Percentiles rank a stretch among this genome's conserved stretches.
Conservation (phyloP, 2,329 filamentous ascomycete species). For the Onygena corvina region DNA sequence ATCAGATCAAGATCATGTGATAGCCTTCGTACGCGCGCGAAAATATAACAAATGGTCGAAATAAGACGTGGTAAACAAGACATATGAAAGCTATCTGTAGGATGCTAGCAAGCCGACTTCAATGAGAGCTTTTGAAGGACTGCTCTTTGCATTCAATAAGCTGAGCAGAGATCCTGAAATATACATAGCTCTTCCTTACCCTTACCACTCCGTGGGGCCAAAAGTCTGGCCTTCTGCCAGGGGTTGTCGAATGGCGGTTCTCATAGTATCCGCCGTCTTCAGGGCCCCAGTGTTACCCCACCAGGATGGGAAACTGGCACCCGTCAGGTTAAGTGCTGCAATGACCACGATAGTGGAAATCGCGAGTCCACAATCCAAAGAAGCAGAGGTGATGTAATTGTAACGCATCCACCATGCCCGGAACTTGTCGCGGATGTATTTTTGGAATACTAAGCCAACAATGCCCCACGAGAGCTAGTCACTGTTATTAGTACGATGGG, state of each 20-base stretch:
- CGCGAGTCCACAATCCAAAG: slow-evolving; percentile 56
- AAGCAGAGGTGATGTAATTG: slow-evolving; percentile 64
- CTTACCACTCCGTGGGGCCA: slow-evolving; percentile 45
- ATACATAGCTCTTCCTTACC: not conserved
- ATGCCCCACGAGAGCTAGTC: slow-evolving; percentile 50
- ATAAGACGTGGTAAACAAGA: no score
- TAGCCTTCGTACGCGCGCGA: no score
- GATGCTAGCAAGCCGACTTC: no score
- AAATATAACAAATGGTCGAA: no score
- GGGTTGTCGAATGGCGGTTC: slow-evolving; percentile 46
- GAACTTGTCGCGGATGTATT: slow-evolving; percentile 51
- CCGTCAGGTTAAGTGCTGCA: slow-evolving; percentile 52
- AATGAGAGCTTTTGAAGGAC: no score
- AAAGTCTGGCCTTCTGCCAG: slow-evolving; percentile 47
- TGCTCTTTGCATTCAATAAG: no score
- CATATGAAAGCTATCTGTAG: no score
- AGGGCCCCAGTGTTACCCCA: slow-evolving; percentile 53
- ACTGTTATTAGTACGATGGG: not conserved
- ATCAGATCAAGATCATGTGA: slow-evolving; percentile 5
- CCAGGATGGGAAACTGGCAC: slow-evolving; percentile 47
- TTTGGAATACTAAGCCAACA: slow-evolving; percentile 58
- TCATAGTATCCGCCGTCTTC: slow-evolving; percentile 50
- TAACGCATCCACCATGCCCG: slow-evolving; percentile 66
- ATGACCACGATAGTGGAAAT: slow-evolving; percentile 58
- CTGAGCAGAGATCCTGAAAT: no score